Conservation (phyloP, 2,329 filamentous ascomycete genomes). For the Mariannaea elegans region DNA sequence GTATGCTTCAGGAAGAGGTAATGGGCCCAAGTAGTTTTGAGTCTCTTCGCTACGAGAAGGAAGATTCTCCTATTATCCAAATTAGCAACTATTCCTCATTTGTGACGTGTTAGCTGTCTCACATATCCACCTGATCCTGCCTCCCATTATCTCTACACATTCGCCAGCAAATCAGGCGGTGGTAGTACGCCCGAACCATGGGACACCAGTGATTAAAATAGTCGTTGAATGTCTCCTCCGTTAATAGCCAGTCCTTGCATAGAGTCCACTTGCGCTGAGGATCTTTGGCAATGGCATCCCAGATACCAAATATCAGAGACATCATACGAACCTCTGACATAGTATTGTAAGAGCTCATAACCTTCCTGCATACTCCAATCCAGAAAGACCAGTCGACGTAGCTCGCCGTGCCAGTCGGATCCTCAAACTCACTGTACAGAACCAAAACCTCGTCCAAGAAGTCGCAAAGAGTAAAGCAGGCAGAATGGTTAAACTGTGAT, state of each 20-base stretch:
- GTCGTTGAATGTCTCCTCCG: constrained; percentile 77
- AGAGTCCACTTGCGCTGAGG: constrained; percentile 73
- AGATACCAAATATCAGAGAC: constrained; percentile 81
- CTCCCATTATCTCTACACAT: constrained; percentile 79
- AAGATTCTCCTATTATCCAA: constrained; percentile 70
- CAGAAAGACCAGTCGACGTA: constrained; percentile 85
- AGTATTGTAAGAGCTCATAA: constrained; percentile 85
- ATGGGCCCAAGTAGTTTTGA: constrained; percentile 80
- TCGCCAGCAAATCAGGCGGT: constrained; percentile 90
- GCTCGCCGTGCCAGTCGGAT: constrained; percentile 47
- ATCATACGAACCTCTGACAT: constrained; percentile 89
- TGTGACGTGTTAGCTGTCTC: constrained; percentile 48
- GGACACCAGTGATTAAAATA: constrained; percentile 96
- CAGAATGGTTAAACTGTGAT: constrained; percentile 81
- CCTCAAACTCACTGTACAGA: constrained; percentile 63
- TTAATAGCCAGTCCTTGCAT: constrained; percentile 79
- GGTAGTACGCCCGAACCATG: constrained; percentile 93
- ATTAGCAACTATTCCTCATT: constrained; percentile 34
- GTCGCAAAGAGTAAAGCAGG: constrained; percentile 91
- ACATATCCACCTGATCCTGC: constrained; percentile 72
- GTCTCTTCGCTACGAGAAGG: constrained; percentile 69
- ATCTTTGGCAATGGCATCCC: constrained; percentile 75
- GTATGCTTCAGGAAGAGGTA: constrained; percentile 78
- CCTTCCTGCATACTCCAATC: constrained; percentile 80
- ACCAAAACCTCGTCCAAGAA: constrained; percentile 84